phyloP scores from a whole-genome alignment of 805 yeast genomes.

The Maudiozyma saulgeensis region DNA sequence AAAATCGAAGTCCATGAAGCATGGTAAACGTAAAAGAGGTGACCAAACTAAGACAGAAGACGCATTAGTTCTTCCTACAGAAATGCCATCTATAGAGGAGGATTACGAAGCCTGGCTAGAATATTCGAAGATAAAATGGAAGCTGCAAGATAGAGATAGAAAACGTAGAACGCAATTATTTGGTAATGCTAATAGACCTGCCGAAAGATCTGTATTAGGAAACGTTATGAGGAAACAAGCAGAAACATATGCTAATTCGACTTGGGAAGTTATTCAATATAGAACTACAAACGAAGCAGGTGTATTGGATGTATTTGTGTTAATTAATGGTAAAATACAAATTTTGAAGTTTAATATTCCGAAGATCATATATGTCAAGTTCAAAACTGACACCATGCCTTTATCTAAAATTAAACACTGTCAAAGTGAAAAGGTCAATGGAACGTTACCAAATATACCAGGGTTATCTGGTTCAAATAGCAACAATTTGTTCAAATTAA shows the following conservation, averaged over 20 bases:
- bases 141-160: conserved; percentile 59
- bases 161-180: conserved; percentile 66
- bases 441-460: conserved; percentile 62
- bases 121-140: conserved; percentile 87
- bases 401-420: conserved; percentile 37
- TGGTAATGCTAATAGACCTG: conserved; percentile 50
- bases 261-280: conserved; percentile 82
- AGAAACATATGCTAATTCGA: conserved; percentile 61
- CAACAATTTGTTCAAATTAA: conserved; percentile 46
- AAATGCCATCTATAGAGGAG: conserved; percentile 50
- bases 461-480: conserved; percentile 31
- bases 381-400: conserved; percentile 41
- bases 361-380: conserved; percentile 59
- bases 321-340: conserved; percentile 65
- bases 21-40: conserved; percentile 26
- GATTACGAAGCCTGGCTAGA: conserved; percentile 61
- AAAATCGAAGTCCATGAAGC: conserved; percentile 30
- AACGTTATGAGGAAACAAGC: conserved; percentile 68
- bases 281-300: conserved; percentile 55
- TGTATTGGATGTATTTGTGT: conserved; percentile 61
- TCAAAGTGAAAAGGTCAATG: conserved; percentile 47
- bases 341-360: conserved; percentile 65
- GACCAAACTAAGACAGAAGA: conserved; percentile 36
- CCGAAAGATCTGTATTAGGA: conserved; percentile 54
- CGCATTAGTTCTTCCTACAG: conserved; percentile 32